Evolutionary conservation across 2,329 filamentous ascomycete genomes (phyloP), one percentile per base, ranked within the genome.

Genomic region (Trichothecium roseum): DNA sequence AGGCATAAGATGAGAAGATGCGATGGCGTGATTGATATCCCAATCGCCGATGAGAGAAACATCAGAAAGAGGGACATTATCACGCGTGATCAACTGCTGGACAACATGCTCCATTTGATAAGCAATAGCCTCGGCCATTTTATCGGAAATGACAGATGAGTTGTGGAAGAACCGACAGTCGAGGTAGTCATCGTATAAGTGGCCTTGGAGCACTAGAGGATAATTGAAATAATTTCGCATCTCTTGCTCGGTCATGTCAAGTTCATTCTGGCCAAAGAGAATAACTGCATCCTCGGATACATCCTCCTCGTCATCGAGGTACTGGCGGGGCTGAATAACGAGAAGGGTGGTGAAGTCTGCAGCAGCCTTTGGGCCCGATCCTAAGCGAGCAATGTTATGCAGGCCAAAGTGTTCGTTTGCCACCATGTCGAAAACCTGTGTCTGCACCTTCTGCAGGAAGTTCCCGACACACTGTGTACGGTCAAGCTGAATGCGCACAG

Each of bases 1-100:
- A 32, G 72, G 34, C 8, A 73, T 65, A 20, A 28, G 26, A 13
- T 32, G 29, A 24, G 22, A 26, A 17, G 16, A 31, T 22, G n/a
- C 26, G 32, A 13, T 24, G 31, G 31, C 31, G n/a, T 33, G 31
- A 10, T 15, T 5, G 12, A 18, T 22, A n/a, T 33, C 31, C 31
- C 31, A 33, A 8, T 20, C 15, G 16, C 31, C 31, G 3, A 33
- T 17, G n/a, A 33, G 31, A 13, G 31, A 33, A 18, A 33, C 20
- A 14, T 33, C 18, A 18, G 15, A 6, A 14, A 33, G n/a, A 12
- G 8, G 16, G 15, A 13, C 18, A 9, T 14, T 18, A 6, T 10
- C 20, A 24, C 31, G 4, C 10, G 16, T 12, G 9, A 33, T 12
- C n/a, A 33, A 14, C 16, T 18, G 18, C n/a, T 33, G 31, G 15